These are phyloP conservation scores for Rhizoclosmatium globosum DNA, from an alignment of 192 early-diverging fungal species.

Conservation along the genomic window DNA sequence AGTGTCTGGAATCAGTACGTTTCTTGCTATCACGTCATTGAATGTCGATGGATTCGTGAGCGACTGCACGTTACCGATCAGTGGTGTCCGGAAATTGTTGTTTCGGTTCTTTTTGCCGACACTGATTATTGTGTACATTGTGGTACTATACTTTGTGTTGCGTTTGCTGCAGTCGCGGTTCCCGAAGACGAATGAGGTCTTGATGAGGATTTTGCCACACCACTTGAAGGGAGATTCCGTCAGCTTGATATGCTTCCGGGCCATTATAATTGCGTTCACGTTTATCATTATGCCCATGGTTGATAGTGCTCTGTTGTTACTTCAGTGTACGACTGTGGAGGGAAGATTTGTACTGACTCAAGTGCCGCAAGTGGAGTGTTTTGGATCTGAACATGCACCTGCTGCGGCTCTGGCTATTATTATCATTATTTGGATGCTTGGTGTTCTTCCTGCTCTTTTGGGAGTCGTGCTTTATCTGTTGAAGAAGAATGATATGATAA, in stretches of 20 bases:
- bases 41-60: slow-evolving; percentile 35
- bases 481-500: neutral
- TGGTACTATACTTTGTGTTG: slow-evolving; percentile 21
- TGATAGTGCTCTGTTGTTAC: slow-evolving; percentile 18
- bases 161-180: neutral
- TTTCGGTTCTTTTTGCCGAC: slow-evolving; percentile 34
- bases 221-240: slow-evolving; percentile 27
- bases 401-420: slow-evolving; percentile 22
- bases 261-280: slow-evolving; percentile 8
- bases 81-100: slow-evolving; percentile 17
- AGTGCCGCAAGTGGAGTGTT: slow-evolving; percentile 5
- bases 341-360: slow-evolving; percentile 9
- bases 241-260: slow-evolving; percentile 30
- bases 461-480: slow-evolving; percentile 5
- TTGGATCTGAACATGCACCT: neutral
- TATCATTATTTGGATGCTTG: slow-evolving; percentile 25
- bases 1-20: slow-evolving; percentile 9
- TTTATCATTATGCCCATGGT: slow-evolving; percentile 39
- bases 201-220: slow-evolving; percentile 4
- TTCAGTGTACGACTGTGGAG: slow-evolving; percentile 20
- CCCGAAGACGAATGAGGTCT: neutral
- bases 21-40: slow-evolving; percentile 26
- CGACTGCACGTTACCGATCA: slow-evolving; percentile 29
- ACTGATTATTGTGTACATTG: slow-evolving; percentile 24
- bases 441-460: neutral